Evolutionary conservation across 1,284 basidiomycete species (phyloP).

Genomic region (Papiliotrema terrestris): DNA sequence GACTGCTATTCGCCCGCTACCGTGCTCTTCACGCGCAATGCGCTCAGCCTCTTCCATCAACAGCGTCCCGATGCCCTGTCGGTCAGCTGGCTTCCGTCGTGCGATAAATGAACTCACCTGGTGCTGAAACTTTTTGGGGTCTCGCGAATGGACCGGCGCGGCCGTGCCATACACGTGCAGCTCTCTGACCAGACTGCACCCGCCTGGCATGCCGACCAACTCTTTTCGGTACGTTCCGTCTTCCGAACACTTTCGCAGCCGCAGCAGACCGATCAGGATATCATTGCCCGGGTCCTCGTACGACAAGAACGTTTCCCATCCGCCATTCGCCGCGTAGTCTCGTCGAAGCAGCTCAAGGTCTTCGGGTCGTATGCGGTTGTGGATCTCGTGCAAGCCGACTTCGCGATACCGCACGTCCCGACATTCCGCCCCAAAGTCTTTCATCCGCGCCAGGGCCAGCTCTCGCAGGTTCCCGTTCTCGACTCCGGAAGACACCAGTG

Average conservation of each 20-base stretch:
- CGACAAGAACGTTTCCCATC: constrained; percentile 99
- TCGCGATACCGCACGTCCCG: constrained; percentile 96
- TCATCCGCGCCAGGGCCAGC: constrained; percentile 93
- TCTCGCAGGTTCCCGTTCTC: constrained; percentile 98
- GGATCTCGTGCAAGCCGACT: constrained; percentile 98
- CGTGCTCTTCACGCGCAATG: constrained; percentile 97
- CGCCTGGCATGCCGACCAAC: constrained; percentile 70
- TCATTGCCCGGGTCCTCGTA: constrained; percentile 98
- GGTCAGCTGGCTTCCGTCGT: background rate
- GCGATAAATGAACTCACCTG: constrained; percentile 55
- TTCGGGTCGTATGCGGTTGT: constrained; percentile 93
- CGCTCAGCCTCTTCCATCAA: constrained; percentile 99
- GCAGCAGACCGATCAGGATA: constrained; percentile 89
- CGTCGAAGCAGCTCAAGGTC: constrained; percentile 94
- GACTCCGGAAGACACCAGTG: constrained; percentile 91
- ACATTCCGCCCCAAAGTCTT: constrained; percentile 97
- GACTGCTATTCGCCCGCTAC: constrained; percentile 77
- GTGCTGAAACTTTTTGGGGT: constrained; percentile 98
- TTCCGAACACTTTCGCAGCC: constrained; percentile 90
- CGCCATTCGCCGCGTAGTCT: constrained; percentile 95
- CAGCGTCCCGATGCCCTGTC: constrained; percentile 87
- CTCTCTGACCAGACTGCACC: constrained; percentile 92
- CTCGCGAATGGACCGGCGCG: constrained; percentile 92
- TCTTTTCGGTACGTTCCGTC: constrained; percentile 96
- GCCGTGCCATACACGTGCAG: constrained; percentile 99